Percentiles rank a stretch among this genome's conserved stretches.
Conservation (phyloP, 2,329 filamentous ascomycete species). For the Cyanodermella asteris region DNA sequence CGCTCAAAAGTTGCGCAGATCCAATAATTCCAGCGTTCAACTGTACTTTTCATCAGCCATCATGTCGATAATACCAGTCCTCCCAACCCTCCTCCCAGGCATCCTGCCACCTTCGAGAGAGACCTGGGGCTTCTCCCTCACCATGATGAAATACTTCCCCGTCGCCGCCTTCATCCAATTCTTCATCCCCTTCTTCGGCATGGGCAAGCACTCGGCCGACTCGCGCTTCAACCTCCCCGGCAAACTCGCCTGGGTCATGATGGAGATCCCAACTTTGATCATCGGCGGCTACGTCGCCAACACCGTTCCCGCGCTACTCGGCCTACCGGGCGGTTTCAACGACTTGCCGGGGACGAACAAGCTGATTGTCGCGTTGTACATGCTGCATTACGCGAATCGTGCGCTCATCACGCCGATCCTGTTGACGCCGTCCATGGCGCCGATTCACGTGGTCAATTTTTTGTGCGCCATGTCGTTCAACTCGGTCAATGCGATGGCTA, state of each 20-base stretch:
- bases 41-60: no score
- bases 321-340: conserved; percentile 32
- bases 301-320: conserved; percentile 39
- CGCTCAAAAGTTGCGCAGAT: no score
- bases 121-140: no score
- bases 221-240: conserved; percentile 73
- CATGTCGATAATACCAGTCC: no score
- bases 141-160: no score
- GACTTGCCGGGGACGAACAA: conserved; percentile 57
- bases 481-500: conserved; percentile 51
- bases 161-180: conserved; percentile 54
- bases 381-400: conserved; percentile 74
- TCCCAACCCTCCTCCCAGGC: no score
- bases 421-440: conserved; percentile 74
- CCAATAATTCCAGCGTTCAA: no score
- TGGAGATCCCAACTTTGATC: conserved; percentile 64
- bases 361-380: conserved; percentile 44
- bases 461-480: conserved; percentile 49
- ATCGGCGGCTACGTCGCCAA: conserved; percentile 61
- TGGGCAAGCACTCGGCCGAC: conserved; percentile 69
- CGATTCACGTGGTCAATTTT: conserved; percentile 54
- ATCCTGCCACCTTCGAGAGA: no score
- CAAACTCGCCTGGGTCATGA: conserved; percentile 64
- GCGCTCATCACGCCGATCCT: conserved; percentile 63
- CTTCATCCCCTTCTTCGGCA: conserved; percentile 59